A percentile compares a stretch with the other conserved stretches of the same genome.
phyloP scores from a whole-genome alignment of 2,329 filamentous ascomycete species.

The Chrysoporthe cubensis region DNA sequence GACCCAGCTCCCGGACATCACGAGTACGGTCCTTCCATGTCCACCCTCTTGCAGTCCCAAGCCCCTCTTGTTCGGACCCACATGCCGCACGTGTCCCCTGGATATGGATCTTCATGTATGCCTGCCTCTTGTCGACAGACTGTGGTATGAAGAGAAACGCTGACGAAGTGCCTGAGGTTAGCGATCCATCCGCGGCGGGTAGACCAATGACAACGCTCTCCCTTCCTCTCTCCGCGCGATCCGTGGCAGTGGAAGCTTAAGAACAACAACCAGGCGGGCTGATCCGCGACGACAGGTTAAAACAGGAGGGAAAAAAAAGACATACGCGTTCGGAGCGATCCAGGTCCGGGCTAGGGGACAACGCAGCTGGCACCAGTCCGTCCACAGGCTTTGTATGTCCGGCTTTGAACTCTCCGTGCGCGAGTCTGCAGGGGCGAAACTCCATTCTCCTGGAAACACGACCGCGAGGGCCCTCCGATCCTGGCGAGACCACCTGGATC shows the following conservation, averaged over 20 bases:
- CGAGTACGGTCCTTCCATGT: no score
- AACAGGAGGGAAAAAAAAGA: constrained; percentile 9
- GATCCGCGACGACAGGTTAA: constrained; percentile 1
- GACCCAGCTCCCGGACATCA: no score
- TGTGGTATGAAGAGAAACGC: neutral
- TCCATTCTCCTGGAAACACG: no score
- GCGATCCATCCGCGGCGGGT: constrained; percentile 22
- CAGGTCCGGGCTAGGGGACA: constrained; percentile 4
- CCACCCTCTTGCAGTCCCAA: no score
- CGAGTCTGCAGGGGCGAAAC: neutral
- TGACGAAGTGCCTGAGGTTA: constrained; percentile 22
- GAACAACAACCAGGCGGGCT: neutral
- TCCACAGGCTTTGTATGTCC: neutral
- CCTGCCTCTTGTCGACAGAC: neutral
- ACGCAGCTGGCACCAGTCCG: neutral
- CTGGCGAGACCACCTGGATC: neutral
- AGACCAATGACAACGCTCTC: neutral
- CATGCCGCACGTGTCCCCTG: neutral
- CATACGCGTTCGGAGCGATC: constrained; percentile 27
- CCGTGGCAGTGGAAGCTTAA: neutral
- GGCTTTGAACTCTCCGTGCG: neutral
- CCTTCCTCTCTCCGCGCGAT: neutral
- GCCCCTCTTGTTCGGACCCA: no score
- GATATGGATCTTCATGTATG: neutral
- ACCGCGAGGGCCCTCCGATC: neutral